These are phyloP conservation scores for Crassisporium funariophilum DNA, from an alignment of 768 basidiomycete species.

Conservation along the genomic window DNA sequence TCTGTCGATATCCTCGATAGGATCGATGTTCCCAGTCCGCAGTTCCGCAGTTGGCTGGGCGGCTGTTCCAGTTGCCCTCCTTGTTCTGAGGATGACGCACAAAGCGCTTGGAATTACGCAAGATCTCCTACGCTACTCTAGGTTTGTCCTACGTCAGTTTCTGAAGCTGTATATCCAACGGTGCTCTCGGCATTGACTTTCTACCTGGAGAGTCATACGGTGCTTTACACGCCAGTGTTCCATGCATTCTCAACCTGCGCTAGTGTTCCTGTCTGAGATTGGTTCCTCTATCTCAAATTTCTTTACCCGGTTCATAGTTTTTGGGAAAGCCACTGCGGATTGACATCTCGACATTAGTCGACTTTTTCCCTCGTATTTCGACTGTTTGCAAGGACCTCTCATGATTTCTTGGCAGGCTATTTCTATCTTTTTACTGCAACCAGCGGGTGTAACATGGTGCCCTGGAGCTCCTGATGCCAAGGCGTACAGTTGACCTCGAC, in stretches of 20 bases:
- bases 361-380: not conserved
- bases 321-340: no score
- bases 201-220: no score
- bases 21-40: conserved; percentile 19
- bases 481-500: not conserved
- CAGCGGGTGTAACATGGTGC: conserved; percentile 6
- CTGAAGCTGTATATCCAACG: no score
- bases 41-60: conserved; percentile 25
- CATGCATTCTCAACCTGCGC: no score
- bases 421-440: conserved; percentile 13
- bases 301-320: no score
- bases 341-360: not conserved
- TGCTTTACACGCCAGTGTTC: no score
- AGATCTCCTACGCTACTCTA: not conserved
- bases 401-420: conserved; percentile 22
- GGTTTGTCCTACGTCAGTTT: not conserved
- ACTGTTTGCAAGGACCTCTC: no score
- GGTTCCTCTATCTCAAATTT: no score
- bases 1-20: conserved; percentile 16
- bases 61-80: no score
- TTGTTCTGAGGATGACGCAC: conserved; percentile 7
- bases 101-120: not conserved
- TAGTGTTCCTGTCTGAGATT: no score
- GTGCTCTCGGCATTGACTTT: no score
- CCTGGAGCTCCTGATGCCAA: conserved; percentile 15